These are phyloP conservation scores for Clohesyomyces aquaticus DNA, from an alignment of 495 filamentous ascomycete species.

Conservation along the genomic window DNA sequence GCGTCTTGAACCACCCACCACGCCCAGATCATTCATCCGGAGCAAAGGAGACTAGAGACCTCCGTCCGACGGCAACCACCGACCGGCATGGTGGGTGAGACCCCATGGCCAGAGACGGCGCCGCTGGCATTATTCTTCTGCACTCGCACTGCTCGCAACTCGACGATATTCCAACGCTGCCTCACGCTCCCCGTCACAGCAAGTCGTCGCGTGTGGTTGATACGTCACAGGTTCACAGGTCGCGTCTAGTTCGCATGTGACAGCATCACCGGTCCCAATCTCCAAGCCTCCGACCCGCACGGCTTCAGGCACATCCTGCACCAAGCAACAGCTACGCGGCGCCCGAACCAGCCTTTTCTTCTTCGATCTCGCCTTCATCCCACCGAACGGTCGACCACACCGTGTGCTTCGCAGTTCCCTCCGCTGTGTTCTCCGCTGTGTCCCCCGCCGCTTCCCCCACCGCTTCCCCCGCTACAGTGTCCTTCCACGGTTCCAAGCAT, in stretches of 20 bases:
- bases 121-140: background rate
- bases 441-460: background rate
- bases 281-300: background rate
- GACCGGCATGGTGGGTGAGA: too few relatives aligned
- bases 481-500: constrained; percentile 9
- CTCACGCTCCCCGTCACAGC: background rate
- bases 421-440: background rate
- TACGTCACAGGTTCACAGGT: constrained; percentile 29
- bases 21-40: constrained; percentile 13
- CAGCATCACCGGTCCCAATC: constrained; percentile 23
- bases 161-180: background rate
- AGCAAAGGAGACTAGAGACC: constrained; percentile 25
- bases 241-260: constrained; percentile 29
- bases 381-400: background rate
- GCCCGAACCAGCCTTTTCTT: background rate
- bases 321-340: too few relatives aligned
- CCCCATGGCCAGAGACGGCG: constrained; percentile 1
- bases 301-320: background rate
- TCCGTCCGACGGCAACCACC: constrained; percentile 10
- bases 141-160: background rate
- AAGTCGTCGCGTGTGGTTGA: background rate
- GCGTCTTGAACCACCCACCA: background rate
- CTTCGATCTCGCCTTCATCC: background rate
- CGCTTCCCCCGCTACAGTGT: background rate
- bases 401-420: background rate